A percentile compares a stretch with the other conserved stretches of the same genome.
These are phyloP conservation scores for Neohortaea acidophila DNA, from an alignment of 495 filamentous ascomycete genomes.

Conservation along the genomic window DNA sequence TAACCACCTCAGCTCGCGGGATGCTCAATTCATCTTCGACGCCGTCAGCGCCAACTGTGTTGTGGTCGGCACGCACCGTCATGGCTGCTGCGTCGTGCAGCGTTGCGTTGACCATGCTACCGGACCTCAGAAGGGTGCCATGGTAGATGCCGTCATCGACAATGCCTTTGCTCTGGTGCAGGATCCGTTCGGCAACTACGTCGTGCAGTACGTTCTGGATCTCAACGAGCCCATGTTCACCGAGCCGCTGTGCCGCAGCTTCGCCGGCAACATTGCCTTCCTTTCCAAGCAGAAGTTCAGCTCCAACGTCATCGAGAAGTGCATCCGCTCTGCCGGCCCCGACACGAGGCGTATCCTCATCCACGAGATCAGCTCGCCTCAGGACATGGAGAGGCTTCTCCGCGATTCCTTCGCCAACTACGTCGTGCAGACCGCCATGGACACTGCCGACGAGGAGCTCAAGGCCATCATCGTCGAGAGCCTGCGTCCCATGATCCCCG, in stretches of 20 bases:
- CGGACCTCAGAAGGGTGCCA: conserved; percentile 68
- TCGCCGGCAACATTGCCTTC: conserved; percentile 53
- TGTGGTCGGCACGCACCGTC: conserved; percentile 87
- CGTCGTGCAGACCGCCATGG: conserved; percentile 90
- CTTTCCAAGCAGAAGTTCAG: conserved; percentile 97
- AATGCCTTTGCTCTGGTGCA: conserved; percentile 74
- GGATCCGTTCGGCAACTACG: conserved; percentile 96
- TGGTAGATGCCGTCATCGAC: conserved; percentile 70
- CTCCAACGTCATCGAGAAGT: conserved; percentile 97
- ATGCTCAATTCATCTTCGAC: conserved; percentile 92
- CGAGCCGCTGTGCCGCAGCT: conserved; percentile 63
- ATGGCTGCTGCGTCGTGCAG: conserved; percentile 95
- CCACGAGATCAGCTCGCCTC: conserved; percentile 57
- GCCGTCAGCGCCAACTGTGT: conserved; percentile 77
- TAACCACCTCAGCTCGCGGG: conserved; percentile 66
- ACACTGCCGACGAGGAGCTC: conserved; percentile 57
- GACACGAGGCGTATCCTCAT: conserved; percentile 64
- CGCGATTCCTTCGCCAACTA: conserved; percentile 93
- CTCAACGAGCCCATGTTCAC: conserved; percentile 70
- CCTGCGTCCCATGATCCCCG: conserved; percentile 67
- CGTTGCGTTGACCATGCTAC: conserved; percentile 96
- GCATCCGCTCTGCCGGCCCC: conserved; percentile 62
- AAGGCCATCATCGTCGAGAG: conserved; percentile 61
- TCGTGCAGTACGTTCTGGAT: conserved; percentile 95
- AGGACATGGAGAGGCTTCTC: conserved; percentile 71